Percentiles rank a stretch among this genome's conserved stretches.
phyloP scores from a whole-genome alignment of 2,329 filamentous ascomycete species.

The Aspergillus floridensis region DNA sequence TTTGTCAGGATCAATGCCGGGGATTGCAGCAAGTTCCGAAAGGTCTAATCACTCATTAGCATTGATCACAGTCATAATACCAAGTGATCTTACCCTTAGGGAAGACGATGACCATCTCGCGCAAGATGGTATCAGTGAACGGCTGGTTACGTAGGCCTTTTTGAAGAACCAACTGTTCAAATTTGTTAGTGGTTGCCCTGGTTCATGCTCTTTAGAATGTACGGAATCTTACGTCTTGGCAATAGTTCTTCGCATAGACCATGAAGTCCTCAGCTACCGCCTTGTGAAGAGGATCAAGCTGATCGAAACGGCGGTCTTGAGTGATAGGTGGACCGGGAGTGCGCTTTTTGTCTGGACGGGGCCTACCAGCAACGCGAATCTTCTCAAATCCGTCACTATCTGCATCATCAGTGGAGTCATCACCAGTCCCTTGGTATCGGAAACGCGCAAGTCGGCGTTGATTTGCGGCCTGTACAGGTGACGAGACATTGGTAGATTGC shows the following conservation, averaged over 20 bases:
- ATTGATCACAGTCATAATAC: background rate
- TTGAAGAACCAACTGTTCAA: slow-evolving; percentile 42
- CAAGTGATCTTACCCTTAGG: slow-evolving; percentile 37
- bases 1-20: slow-evolving; percentile 45
- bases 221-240: slow-evolving; percentile 37
- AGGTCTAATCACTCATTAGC: slow-evolving; percentile 31
- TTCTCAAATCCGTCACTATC: slow-evolving; percentile 46
- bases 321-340: slow-evolving; percentile 48
- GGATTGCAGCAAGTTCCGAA: slow-evolving; percentile 39
- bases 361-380: slow-evolving; percentile 36
- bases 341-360: slow-evolving; percentile 23
- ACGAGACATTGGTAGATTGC: slow-evolving; percentile 66
- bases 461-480: slow-evolving; percentile 54
- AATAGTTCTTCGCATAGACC: slow-evolving; percentile 42
- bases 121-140: slow-evolving; percentile 46
- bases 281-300: slow-evolving; percentile 44
- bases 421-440: slow-evolving; percentile 22
- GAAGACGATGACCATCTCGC: slow-evolving; percentile 50
- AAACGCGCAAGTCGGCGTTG: slow-evolving; percentile 33
- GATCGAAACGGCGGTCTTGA: slow-evolving; percentile 40
- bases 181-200: slow-evolving; percentile 9
- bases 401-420: slow-evolving; percentile 31
- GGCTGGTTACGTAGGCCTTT: slow-evolving; percentile 46
- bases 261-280: slow-evolving; percentile 50
- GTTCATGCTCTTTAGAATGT: background rate